Percentiles rank a stretch among this genome's conserved stretches.
Evolutionary conservation across 2,329 filamentous ascomycete species (phyloP).

Genomic region (Pseudogymnoascus sp.): DNA sequence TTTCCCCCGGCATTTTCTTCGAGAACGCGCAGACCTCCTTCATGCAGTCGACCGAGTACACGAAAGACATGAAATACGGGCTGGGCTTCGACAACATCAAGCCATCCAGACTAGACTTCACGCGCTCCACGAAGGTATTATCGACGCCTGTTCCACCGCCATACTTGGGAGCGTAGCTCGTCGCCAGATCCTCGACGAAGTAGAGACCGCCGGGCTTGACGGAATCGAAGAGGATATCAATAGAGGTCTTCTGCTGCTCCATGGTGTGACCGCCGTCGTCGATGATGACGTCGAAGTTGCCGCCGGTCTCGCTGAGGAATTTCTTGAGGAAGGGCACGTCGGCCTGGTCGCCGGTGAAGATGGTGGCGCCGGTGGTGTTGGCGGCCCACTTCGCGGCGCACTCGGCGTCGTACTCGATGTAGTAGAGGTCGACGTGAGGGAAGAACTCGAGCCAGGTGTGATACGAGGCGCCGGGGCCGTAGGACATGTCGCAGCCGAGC

Average conservation of each 20-base stretch:
- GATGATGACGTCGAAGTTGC: conserved; percentile 34
- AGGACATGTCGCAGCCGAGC: conserved; percentile 33
- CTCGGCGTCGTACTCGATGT: conserved; percentile 32
- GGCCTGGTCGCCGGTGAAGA: conserved; percentile 34
- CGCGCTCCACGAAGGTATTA: conserved; percentile 15
- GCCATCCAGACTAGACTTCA: conserved; percentile 24
- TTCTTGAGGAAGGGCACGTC: conserved; percentile 29
- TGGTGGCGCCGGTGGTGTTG: conserved; percentile 29
- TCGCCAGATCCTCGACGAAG: conserved; percentile 30
- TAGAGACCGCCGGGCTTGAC: conserved; percentile 32
- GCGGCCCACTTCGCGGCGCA: conserved; percentile 31
- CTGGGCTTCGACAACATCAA: conserved; percentile 18
- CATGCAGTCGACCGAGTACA: conserved; percentile 25
- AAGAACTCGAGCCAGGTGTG: conserved; percentile 35
- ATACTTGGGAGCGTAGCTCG: conserved; percentile 22
- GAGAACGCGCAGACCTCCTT: conserved; percentile 24
- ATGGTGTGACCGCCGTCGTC: conserved; percentile 34
- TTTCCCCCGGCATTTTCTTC: conserved; percentile 16
- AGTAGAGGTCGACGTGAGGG: conserved; percentile 33
- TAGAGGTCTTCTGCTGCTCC: conserved; percentile 30
- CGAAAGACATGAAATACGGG: conserved; percentile 21
- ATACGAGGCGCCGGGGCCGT: conserved; percentile 33
- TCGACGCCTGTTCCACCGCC: conserved; percentile 18
- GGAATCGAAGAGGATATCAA: conserved; percentile 30
- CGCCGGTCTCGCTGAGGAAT: conserved; percentile 28